Percentiles rank a stretch among this genome's conserved stretches.
These are phyloP conservation scores for Alternaria arborescens DNA, from an alignment of 2,329 filamentous ascomycete genomes.

Conservation along the genomic window DNA sequence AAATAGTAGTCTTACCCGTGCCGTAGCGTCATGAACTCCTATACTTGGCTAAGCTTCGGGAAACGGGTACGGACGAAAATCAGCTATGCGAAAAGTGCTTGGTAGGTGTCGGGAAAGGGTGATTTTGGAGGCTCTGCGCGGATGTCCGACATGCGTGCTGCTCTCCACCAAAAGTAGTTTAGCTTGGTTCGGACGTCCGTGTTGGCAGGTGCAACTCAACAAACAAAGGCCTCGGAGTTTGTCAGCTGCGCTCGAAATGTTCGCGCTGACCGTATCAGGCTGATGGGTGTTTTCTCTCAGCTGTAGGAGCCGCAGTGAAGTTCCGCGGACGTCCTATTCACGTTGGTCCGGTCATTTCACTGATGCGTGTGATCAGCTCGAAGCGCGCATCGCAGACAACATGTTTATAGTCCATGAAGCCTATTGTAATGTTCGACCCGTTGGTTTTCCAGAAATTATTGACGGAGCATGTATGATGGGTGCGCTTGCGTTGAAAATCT, in stretches of 20 bases:
- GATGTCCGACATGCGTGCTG: not conserved
- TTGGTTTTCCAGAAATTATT: accelerated
- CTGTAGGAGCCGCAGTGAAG: not conserved
- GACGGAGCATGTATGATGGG: not conserved
- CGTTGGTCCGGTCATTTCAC: not conserved
- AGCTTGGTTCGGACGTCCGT: not conserved
- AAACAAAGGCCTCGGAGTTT: not conserved
- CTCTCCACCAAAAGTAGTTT: not conserved
- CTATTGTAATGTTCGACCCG: not conserved
- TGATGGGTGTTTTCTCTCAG: not conserved
- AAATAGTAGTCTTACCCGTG: not conserved
- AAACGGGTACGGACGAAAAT: not conserved
- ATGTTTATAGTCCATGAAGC: not conserved
- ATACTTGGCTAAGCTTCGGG: not conserved
- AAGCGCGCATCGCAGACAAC: not conserved
- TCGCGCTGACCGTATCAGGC: not conserved
- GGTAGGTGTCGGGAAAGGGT: not conserved
- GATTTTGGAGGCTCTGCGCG: not conserved
- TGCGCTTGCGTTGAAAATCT: not conserved
- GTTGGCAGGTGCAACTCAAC: not conserved
- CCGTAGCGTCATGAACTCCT: not conserved
- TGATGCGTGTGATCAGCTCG: not conserved
- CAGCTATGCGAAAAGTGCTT: not conserved
- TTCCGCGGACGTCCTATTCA: not conserved
- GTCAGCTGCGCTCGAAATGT: not conserved